Base-by-base conservation (phyloP, 495 filamentous ascomycete genomes). In the Penicillium canariense region DNA sequence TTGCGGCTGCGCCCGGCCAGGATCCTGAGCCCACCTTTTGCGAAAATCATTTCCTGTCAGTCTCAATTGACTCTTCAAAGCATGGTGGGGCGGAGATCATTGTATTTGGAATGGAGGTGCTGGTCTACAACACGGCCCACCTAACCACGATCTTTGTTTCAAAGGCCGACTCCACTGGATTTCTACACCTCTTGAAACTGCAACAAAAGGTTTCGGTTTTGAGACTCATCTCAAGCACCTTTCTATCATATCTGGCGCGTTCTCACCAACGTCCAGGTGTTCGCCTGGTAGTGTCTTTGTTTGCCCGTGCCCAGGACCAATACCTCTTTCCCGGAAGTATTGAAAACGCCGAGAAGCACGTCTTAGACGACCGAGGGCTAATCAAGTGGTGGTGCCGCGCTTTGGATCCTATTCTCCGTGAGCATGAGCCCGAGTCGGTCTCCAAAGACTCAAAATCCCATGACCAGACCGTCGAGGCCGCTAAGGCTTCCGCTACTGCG, bases 151-250 rank as follows among this genome's bases (percentile, higher is more conserved):
- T 97, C 30, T 99, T 97, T 71, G 86, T 99, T 32, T 91, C 90
- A 51, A 99, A 99, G 72, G 94, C 94, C 44, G 94, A 99, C 70
- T 96, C 93, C 14, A 96, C 92, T 2, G 94, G 94, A 42, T 93
- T 89, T 60, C 71, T 96, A 23, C 77, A 87, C 63, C 74, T 86
- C 0, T 78, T 91, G 32, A 70, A 80, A 26, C 65, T 86, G 1
- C 73, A 78, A 40, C 80, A 81, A 15, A 81, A 81, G 4, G 81
- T 85, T 1, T 96, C 91, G 1, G 83, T 89, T 0, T 76, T 96
- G 26, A 82, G 84, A 64, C 73, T 84, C 14, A 78, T 96, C 45
- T 83, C 83, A 30, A 81, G 84, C 18, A 82, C 84, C 8, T 97
- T 97, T 63, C 73, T 99, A 25, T 73, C 78, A 14, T 87, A 87